These are phyloP conservation scores for Populus pruinosa DNA, from an alignment of 345 rosid genomes.

Conservation along the genomic window DNA sequence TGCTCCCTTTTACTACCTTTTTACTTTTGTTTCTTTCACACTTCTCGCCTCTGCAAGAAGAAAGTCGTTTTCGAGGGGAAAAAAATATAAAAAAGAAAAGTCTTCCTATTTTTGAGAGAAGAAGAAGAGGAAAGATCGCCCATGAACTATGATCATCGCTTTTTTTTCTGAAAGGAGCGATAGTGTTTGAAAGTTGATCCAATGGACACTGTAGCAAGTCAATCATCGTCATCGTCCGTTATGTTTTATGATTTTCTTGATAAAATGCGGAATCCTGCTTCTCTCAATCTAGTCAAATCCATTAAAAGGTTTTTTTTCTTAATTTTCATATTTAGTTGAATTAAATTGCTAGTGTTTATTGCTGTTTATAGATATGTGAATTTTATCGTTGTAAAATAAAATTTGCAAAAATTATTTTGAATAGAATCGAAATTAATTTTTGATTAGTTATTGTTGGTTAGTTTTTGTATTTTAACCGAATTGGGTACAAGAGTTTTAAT, in stretches of 20 bases:
- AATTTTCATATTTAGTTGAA: neutral
- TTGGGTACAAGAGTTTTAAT: neutral
- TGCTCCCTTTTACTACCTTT: neutral
- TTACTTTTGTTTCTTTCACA: neutral
- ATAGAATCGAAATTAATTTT: neutral
- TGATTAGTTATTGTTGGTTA: neutral
- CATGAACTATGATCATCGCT: neutral
- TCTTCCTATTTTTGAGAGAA: neutral
- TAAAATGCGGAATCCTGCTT: constrained; percentile 54
- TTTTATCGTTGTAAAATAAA: neutral
- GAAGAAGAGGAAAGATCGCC: neutral
- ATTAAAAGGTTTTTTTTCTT: constrained; percentile 50
- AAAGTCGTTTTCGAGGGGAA: neutral
- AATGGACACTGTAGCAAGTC: neutral
- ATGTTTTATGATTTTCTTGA: constrained; percentile 51
- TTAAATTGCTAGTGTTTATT: neutral
- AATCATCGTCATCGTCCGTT: constrained; percentile 18
- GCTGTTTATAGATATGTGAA: too few relatives aligned
- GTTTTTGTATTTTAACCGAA: neutral
- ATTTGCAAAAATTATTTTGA: neutral
- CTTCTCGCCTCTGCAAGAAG: neutral
- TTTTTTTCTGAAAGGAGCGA: neutral
- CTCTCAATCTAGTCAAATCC: constrained; percentile 60
- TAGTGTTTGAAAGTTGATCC: neutral
- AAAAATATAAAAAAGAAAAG: too few relatives aligned